Evolutionary conservation across 1,139 yeast genomes (phyloP), one percentile per base, ranked within the genome.

Genomic region (Cylindricascospora bacillispora): DNA sequence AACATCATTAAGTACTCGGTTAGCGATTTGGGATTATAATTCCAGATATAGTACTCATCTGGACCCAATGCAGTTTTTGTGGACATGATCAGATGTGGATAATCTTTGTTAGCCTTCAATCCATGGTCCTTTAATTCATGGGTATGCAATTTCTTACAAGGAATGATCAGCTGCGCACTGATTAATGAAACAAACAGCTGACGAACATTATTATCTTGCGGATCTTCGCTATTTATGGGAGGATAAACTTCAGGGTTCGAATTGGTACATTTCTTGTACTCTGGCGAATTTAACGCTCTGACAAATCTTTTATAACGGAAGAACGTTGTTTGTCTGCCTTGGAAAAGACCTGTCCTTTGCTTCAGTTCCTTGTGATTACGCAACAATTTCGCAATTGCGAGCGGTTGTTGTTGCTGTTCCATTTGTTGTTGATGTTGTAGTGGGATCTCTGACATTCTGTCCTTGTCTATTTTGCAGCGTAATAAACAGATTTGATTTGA

Each of bases 1-100:
- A 33, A 65, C 57, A 37, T 93, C 71, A 55, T 80, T 71, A 44
- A 70, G 45, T 54, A 72, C 43, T 64, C 83, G 58, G 57, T 60
- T 29, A 82, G 69, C 39, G 80, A 80, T 30, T 85, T 83, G 35
- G 86, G 83, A 38, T 70, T 72, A 58, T 75, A 85, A 35, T 73
- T 65, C 98, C 98, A 89, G 28, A 77, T 74, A 49, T 70, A 82
- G 57, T 89, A 86, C 44, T 74, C 75, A 52, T 86, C 80, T n/a
- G 81, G 78, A 26, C 63, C 66, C 42, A 85, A 61, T 13, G 69
- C 70, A 21, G 94, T 95, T 49, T 76, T 76, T 21, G 70, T 72
- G 9, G 68, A 56, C 26, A 78, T 64, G 36, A 69, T 65, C 39
- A 86, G 60, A 13, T 80, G 74, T 5, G 98, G 97, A 35, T 70